Base-by-base conservation (phyloP, 2,329 filamentous ascomycete genomes). In the Aspergillus ochraceoroseus region DNA sequence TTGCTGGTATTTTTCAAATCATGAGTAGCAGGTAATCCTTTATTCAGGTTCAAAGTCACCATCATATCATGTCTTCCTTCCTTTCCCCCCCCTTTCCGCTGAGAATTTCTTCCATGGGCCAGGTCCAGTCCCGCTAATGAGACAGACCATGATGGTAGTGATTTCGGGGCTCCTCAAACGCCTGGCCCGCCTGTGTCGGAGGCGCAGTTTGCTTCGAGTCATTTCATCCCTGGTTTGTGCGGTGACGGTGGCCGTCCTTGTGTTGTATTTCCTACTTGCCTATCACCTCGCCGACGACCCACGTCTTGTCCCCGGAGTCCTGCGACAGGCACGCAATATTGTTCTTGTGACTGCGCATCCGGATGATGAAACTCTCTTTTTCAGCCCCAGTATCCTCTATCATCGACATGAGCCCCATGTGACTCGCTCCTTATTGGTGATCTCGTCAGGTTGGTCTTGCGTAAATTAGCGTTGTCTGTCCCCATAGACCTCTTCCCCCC, bases 291-390 rank as follows among this genome's bases (percentile, higher is more conserved):
- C 61, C 12, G 52, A 54, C 22, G 62, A 66, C 43, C 61, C 62
- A 11, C 50, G 64, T 4, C 51, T 68, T 32, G 55, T 67, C 2
- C 64, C 65, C 5, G 49, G 55, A 0, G 58, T 60, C 28, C 57
- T 68, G 12, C 54, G 58, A 8, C 44, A 46, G 33, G 58, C 64
- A 9, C 59, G 56, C 27, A 67, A 60, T 45, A 45, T 68, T 3
- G 43, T 68, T 15, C 52, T 68, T 20, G 62, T 68, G 8, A 68
- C 65, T 8, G 64, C 66, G 52, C 52, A 54, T 32, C 52, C 52
- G 5, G 52, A 58, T 41, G 56, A 58, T 27, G 56, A 58, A 36
- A 54, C 48, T 14, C 34, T 58, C 17, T 58, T 58, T 43, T 58
- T 58, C 40, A 49, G 49, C 7, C 56, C 56, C 1, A 55, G 49